Percentiles rank a stretch among this genome's conserved stretches.
These are phyloP conservation scores for Sodiomyces alkalinus DNA, from an alignment of 2,329 filamentous ascomycete species.

Conservation along the genomic window DNA sequence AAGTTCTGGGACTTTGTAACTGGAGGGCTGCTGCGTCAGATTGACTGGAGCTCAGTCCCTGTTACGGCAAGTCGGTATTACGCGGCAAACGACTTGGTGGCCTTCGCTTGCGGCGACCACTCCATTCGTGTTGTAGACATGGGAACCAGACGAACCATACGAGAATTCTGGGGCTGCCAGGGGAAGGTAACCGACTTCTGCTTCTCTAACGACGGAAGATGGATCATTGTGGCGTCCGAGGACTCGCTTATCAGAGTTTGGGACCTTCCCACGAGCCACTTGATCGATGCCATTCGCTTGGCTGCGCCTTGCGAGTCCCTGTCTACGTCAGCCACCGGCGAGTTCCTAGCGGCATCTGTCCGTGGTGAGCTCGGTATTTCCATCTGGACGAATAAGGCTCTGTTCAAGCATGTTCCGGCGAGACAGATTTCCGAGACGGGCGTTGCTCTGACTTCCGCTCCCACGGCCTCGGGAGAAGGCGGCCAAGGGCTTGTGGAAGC, in stretches of 20 bases:
- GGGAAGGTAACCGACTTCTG: constrained; percentile 64
- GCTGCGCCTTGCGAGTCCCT: constrained; percentile 68
- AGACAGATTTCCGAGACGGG: constrained; percentile 69
- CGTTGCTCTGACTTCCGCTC: constrained; percentile 48
- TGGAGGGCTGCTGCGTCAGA: constrained; percentile 61
- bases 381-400: constrained; percentile 85
- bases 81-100: constrained; percentile 67
- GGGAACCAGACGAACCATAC: constrained; percentile 76
- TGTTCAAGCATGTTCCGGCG: constrained; percentile 82
- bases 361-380: constrained; percentile 75
- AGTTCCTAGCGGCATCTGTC: constrained; percentile 84
- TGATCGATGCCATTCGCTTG: constrained; percentile 82
- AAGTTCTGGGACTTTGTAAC: constrained; percentile 98
- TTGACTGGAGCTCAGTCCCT: constrained; percentile 70
- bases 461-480: constrained; percentile 71
- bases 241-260: constrained; percentile 73
- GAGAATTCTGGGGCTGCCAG: constrained; percentile 78
- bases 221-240: constrained; percentile 78
- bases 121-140: constrained; percentile 82
- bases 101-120: constrained; percentile 76
- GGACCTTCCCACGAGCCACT: constrained; percentile 89
- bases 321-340: constrained; percentile 77
- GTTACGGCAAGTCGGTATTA: constrained; percentile 72
- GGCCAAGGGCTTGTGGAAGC: constrained; percentile 62
- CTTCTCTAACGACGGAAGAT: constrained; percentile 86